These are phyloP conservation scores for Phytophthora hibernalis DNA, from an alignment of 352 stramenopile species.

Conservation along the genomic window DNA sequence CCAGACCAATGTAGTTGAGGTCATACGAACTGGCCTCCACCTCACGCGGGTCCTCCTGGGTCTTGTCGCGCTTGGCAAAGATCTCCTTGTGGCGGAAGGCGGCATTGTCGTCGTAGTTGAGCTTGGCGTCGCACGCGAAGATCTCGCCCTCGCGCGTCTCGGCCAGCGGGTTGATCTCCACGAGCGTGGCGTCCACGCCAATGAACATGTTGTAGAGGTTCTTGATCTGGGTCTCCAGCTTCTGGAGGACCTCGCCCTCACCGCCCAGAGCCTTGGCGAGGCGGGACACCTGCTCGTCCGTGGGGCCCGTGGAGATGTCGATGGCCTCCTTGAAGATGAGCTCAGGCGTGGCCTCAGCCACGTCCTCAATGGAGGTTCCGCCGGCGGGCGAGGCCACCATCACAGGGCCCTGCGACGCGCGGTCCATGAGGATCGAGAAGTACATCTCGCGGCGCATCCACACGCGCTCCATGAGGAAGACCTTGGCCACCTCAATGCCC, in stretches of 20 bases:
- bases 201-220: slow-evolving; percentile 98
- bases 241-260: slow-evolving; percentile 51
- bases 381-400: slow-evolving; percentile 95
- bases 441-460: slow-evolving; percentile 98
- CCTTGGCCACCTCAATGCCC: slow-evolving; percentile 90
- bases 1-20: slow-evolving; percentile 99
- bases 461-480: slow-evolving; percentile 93
- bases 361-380: slow-evolving; percentile 97
- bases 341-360: slow-evolving; percentile 94
- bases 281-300: slow-evolving; percentile 75
- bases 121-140: slow-evolving; percentile 97
- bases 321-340: slow-evolving; percentile 95
- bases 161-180: slow-evolving; percentile 99
- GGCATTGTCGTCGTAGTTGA: slow-evolving; percentile 99
- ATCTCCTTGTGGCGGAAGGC: slow-evolving; percentile 97
- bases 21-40: slow-evolving; percentile 94
- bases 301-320: slow-evolving; percentile 94
- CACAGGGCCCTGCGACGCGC: slow-evolving; percentile 93
- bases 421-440: slow-evolving; percentile 98
- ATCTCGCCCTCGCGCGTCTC: slow-evolving; percentile 96
- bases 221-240: slow-evolving; percentile 78
- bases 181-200: slow-evolving; percentile 95
- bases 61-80: slow-evolving; percentile 90
- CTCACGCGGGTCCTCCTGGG: slow-evolving; percentile 96
- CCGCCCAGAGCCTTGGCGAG: slow-evolving; percentile 81